Evolutionary conservation across 78 protist genomes (phyloP).

Genomic region (Polysphondylium violaceum): DNA sequence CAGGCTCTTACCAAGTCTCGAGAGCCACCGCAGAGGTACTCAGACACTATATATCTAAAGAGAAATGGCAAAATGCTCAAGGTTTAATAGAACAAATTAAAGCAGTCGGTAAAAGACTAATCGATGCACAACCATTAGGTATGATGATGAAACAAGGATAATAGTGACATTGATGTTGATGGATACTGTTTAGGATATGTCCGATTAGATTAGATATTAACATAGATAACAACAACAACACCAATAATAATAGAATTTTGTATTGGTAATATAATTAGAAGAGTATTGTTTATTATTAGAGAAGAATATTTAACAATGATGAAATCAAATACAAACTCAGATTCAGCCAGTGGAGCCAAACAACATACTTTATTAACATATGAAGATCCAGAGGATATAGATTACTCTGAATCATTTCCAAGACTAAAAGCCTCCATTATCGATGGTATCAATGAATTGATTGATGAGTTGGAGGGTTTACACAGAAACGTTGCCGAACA

Average conservation of each 20-base stretch:
- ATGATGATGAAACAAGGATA: not conserved
- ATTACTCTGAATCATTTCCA: constrained; percentile 13
- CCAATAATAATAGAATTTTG: constrained; percentile 48
- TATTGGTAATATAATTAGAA: constrained; percentile 83
- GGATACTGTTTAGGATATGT: not conserved
- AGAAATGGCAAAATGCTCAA: constrained; percentile 48
- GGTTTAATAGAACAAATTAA: constrained; percentile 64
- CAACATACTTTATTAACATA: constrained; percentile 13
- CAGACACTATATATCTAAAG: constrained; percentile 55
- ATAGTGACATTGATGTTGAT: not conserved
- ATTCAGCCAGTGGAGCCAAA: constrained; percentile 6
- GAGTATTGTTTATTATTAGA: constrained; percentile 76
- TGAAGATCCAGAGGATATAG: constrained; percentile 36
- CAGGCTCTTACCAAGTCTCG: constrained; percentile 74
- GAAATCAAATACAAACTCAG: not conserved
- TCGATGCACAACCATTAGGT: constrained; percentile 85
- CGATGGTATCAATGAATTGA: constrained; percentile 36
- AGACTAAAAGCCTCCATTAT: constrained; percentile 52
- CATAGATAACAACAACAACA: not conserved
- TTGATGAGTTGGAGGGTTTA: constrained; percentile 61
- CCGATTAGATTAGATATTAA: not conserved
- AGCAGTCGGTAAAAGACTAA: constrained; percentile 52
- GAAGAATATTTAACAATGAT: constrained; percentile 68
- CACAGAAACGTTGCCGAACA: constrained; percentile 67
- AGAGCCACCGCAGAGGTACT: constrained; percentile 55